Evolutionary conservation across 805 yeast species (phyloP), one percentile per base, ranked within the genome.

Genomic region (Wickerhamomyces canadensis): DNA sequence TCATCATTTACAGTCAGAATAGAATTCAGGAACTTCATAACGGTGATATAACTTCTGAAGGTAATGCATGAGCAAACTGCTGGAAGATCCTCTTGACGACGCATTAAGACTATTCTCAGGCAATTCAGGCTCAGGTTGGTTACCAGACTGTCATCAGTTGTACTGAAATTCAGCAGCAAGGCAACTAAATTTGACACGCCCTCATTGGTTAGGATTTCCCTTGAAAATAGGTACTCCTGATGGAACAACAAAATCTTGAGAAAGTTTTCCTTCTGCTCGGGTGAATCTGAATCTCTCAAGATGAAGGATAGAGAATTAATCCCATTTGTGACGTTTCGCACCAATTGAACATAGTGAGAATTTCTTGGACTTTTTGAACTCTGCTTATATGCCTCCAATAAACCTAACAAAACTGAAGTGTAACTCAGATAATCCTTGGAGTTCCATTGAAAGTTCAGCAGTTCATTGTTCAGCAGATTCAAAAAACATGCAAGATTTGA

Each of bases 161-260:
- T 28, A 9, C 53, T 48, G 11, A 48, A 41, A 8, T 37, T 41
- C 12, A 54, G 35, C 13, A 61, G 34, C 15, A 54, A 42, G 7
- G 58, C 54, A 12, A 68, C 48, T 13, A 71, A 41, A 29, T 59
- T 57, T 0, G 64, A 53, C 13, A 65, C 40, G 21, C 56, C 58
- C n/a, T 58, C 57, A 38, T 54, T 57, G 14, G 57, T 54, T 15
- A 74, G 42, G 3, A 58, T 49, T 2, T 57, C 67, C 11, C 32
- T 42, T 5, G 43, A 41, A 39, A 62, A 57, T 6, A 54, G 41
- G n/a, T 49, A 36, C 21, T 53, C 55, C 34, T 62, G 66, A 19
- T 56, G 57, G 26, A 59, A 59, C 40, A 61, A 44, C 8, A 61
- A 27, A 16, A 48, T 38, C 18, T 56, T 55, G 11, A 60, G 35